Base-by-base conservation (phyloP, 257 asterid genomes). In the Nicotiana noctiflora region DNA sequence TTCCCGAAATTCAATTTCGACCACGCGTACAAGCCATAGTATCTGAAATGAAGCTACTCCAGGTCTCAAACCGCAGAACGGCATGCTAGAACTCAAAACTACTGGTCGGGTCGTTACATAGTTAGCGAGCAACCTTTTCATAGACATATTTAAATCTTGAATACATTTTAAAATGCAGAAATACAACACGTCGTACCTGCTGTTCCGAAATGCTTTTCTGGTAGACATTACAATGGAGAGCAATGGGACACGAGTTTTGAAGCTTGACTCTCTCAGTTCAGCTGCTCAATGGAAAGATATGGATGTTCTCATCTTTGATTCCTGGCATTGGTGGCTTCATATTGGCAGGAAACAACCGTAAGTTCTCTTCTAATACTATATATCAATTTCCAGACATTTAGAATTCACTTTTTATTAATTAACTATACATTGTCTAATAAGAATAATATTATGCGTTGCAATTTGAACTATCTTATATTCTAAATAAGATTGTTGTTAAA, bases 301-400 rank as follows among this genome's bases (percentile, higher is more conserved):
- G 37, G 83, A 87, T 52, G 51, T 86, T n/a, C 80, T 89, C 67
- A 81, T 89, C 62, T 89, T 89, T 80, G 85, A 86, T 79, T 63
- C 90, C 4, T 87, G 90, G 90, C 92, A 89, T 60, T 89, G 90
- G 96, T 91, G 96, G 96, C 88, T 86, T 81, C 91, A 89, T 66
- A 32, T 66, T 0, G 93, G 92, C 37, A 84, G 85, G 18, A 91
- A 91, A 83, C 96, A 91, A 81, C 91, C 91, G 94, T 91, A 78
- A 40, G 85, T 62, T 21, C 0, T 12, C 21, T 8, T 62, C 9
- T 79, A 8, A 13, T 13, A 3, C 10, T 37, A n/a, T n/a, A n/a
- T n/a, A 37, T 25, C 4, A 49, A 46, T 49, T 13, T 17, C 25
- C 61, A 25, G 27, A 74, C 14, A 72, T n/a, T 72, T 34, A 34